phyloP scores from a whole-genome alignment of 2,329 filamentous ascomycete species.

The Cadophora luteo-olivacea region DNA sequence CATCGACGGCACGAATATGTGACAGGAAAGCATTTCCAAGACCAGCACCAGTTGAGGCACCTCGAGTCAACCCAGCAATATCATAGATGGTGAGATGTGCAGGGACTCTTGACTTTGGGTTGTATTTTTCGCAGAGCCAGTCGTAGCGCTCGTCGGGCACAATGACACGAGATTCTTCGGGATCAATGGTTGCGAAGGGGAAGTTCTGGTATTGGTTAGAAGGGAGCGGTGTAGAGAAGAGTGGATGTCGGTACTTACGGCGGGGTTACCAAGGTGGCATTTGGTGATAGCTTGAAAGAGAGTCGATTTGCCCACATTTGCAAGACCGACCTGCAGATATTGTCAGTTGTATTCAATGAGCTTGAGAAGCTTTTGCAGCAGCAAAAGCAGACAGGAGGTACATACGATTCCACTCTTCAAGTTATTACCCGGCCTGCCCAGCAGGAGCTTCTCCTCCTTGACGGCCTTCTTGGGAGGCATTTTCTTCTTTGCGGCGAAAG shows the following conservation, averaged over 20 bases:
- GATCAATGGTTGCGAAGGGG: slow-evolving; percentile 98
- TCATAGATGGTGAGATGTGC: slow-evolving; percentile 98
- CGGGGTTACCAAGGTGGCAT: slow-evolving; percentile 95
- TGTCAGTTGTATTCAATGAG: slow-evolving; percentile 20
- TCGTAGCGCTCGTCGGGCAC: slow-evolving; percentile 96
- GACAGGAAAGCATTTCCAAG: slow-evolving; percentile 98
- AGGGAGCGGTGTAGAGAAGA: slow-evolving; percentile 28
- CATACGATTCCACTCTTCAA: slow-evolving; percentile 98
- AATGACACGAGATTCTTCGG: slow-evolving; percentile 96
- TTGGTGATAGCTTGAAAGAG: slow-evolving; percentile 99
- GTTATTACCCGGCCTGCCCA: slow-evolving; percentile 96
- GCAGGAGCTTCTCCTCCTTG: slow-evolving; percentile 93
- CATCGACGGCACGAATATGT: slow-evolving; percentile 97
- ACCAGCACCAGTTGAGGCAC: slow-evolving; percentile 95
- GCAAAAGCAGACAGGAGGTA: slow-evolving; percentile 36
- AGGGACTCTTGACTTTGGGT: slow-evolving; percentile 95
- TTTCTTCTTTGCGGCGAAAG: slow-evolving; percentile 64
- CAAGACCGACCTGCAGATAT: slow-evolving; percentile 81
- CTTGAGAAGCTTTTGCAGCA: not conserved
- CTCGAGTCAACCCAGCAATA: slow-evolving; percentile 94
- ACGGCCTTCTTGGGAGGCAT: slow-evolving; percentile 97
- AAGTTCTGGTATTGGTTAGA: slow-evolving; percentile 72
- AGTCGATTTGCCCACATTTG: slow-evolving; percentile 99
- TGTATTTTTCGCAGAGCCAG: slow-evolving; percentile 95
- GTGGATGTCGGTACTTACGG: slow-evolving; percentile 64